Conservation (phyloP, 2,329 filamentous ascomycete species). For the Diplodia intermedia region DNA sequence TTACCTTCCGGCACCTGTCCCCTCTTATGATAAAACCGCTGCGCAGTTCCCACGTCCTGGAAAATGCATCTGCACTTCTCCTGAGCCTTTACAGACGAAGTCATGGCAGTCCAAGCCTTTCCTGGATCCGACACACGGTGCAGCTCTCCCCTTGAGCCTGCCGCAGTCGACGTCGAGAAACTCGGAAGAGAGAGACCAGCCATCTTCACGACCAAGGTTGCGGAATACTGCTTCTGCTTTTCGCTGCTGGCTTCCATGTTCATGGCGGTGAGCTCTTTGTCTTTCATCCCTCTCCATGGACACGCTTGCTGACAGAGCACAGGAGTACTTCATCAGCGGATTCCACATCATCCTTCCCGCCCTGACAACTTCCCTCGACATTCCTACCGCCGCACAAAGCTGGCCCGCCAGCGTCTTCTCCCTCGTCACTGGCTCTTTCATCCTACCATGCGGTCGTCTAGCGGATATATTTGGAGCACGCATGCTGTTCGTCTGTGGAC, state of each 20-base stretch:
- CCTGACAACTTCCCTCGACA: constrained; percentile 64
- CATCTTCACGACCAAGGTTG: constrained; percentile 59
- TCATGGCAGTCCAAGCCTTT: not conserved
- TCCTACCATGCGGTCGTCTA: constrained; percentile 60
- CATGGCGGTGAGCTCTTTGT: constrained; percentile 52
- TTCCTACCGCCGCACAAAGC: constrained; percentile 67
- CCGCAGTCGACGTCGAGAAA: constrained; percentile 57
- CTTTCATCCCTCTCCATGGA: not conserved
- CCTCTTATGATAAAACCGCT: not conserved
- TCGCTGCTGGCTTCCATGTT: constrained; percentile 69
- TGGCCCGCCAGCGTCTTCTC: constrained; percentile 51
- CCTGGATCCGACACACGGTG: not conserved
- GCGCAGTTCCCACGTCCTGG: too few species aligned
- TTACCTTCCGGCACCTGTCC: not conserved
- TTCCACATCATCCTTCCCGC: constrained; percentile 74
- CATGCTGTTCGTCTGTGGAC: constrained; percentile 69
- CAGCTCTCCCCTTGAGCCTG: constrained; percentile 1
- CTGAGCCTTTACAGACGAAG: not conserved
- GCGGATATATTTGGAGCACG: constrained; percentile 69
- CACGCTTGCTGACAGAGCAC: not conserved
- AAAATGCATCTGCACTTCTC: not conserved
- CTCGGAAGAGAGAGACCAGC: constrained; percentile 68
- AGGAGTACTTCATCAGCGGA: constrained; percentile 77
- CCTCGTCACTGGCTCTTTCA: constrained; percentile 46
- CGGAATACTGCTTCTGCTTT: constrained; percentile 69